phyloP scores from a whole-genome alignment of 2,329 filamentous ascomycete genomes.

The Lachnellula hyalina region DNA sequence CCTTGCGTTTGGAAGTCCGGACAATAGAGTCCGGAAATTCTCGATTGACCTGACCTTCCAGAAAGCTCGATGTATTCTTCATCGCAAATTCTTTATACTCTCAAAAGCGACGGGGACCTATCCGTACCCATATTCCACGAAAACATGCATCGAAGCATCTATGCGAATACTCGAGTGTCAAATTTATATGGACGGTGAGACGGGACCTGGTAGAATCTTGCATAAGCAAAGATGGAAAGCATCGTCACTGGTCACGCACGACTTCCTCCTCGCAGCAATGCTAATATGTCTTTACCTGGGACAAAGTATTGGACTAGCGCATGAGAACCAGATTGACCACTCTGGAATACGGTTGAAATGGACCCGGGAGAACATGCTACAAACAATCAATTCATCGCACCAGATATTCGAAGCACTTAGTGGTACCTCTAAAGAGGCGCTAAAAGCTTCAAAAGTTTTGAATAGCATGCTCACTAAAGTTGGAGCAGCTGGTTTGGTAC shows the following conservation, averaged over 20 bases:
- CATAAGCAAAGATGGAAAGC: conserved; percentile 16
- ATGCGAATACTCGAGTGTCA: conserved; percentile 43
- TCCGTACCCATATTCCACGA: conserved; percentile 45
- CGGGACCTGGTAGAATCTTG: background rate
- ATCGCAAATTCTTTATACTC: background rate
- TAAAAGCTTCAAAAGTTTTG: conserved; percentile 18
- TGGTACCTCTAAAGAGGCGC: conserved; percentile 15
- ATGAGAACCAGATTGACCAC: background rate
- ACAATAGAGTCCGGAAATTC: conserved; percentile 34
- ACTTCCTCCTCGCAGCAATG: conserved; percentile 25
- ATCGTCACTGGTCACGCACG: conserved; percentile 17
- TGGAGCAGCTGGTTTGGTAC: background rate
- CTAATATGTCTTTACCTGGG: conserved; percentile 24
- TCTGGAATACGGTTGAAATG: conserved; percentile 13
- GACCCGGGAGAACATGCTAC: conserved; percentile 18
- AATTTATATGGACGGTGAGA: background rate
- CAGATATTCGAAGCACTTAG: conserved; percentile 19
- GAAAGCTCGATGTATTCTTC: background rate
- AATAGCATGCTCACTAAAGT: conserved; percentile 18
- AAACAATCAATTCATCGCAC: conserved; percentile 14
- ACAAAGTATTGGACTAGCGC: conserved; percentile 7
- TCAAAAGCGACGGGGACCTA: conserved; percentile 39
- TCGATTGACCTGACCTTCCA: background rate
- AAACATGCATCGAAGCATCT: conserved; percentile 44
- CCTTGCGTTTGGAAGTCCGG: conserved; percentile 40